phyloP scores from a whole-genome alignment of 1,284 basidiomycete species.

The Boletus calvinii region DNA sequence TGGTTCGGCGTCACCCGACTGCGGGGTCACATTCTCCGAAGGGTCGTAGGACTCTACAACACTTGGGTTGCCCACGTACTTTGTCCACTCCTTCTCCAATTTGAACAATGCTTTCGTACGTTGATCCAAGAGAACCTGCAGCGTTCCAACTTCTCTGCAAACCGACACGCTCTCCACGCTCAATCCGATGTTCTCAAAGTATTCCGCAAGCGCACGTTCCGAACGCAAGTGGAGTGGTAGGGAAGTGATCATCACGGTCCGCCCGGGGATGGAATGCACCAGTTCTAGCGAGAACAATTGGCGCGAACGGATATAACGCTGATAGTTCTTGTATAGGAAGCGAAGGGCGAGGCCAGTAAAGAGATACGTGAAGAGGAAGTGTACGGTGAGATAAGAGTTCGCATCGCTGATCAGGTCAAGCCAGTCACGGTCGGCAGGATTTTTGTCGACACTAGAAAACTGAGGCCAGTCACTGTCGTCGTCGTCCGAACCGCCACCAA shows the following conservation, averaged over 20 bases:
- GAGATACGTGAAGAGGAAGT: conserved; percentile 91
- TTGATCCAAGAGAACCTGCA: conserved; percentile 73
- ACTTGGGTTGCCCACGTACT: conserved; percentile 92
- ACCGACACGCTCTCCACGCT: conserved; percentile 89
- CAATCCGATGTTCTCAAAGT: conserved; percentile 85
- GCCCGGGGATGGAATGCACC: conserved; percentile 89
- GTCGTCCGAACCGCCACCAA: conserved; percentile 56
- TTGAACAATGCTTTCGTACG: conserved; percentile 76
- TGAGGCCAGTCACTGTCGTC: conserved; percentile 52
- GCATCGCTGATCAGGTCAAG: conserved; percentile 84
- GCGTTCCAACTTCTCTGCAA: conserved; percentile 75
- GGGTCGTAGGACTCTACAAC: conserved; percentile 72
- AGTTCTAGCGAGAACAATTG: conserved; percentile 94
- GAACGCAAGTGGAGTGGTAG: conserved; percentile 82
- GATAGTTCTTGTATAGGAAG: conserved; percentile 87
- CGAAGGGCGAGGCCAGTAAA: conserved; percentile 86
- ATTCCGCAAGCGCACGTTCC: conserved; percentile 85
- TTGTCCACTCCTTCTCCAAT: conserved; percentile 84
- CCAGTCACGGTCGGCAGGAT: conserved; percentile 57
- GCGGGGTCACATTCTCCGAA: conserved; percentile 49
- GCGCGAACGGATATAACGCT: conserved; percentile 85
- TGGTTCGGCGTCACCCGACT: conserved; percentile 47
- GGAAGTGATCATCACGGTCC: conserved; percentile 87
- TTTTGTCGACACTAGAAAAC: conserved; percentile 26
- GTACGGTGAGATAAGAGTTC: conserved; percentile 81